Base-by-base conservation (phyloP, 345 rosid genomes). In the Salix caprea region DNA sequence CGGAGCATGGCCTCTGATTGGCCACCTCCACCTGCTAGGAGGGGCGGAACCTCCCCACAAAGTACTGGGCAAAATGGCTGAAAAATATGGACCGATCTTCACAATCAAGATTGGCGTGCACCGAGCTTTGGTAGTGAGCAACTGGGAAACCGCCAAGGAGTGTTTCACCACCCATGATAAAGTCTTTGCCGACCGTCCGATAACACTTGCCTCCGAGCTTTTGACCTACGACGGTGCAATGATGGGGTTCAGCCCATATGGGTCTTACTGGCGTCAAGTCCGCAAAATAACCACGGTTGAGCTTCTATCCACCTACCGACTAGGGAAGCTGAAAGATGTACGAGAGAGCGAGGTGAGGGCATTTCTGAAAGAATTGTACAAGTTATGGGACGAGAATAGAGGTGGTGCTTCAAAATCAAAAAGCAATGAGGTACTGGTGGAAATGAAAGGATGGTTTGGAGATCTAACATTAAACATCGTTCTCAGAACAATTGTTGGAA, bases 21-120 rank as follows among this genome's bases (percentile, higher is more conserved):
- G 91, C 30, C 89, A 86, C 65, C 86, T 88, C 58, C 86, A 50
- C 44, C 86, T 79, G 50, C 69, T 88, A 14, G 66, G 76, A 65
- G 88, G 87, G 1, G 40, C 82, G 0, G 30, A 74, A 65, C 87
- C 75, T 2, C 67, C 86, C 3, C 87, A 88, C 37, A 69, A 69
- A 23, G 40, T 78, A 1, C 39, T 88, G 5, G 76, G 65, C 9
- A n/a, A 70, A 18, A 50, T 82, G 84, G 86, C 82, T 0, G 83
- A 83, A 7, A 85, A 83, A 30, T 42, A 64, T 9, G 88, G 90
- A 0, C 84, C 85, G 0, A 76, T 86, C 36, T 86, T 84, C 80
- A 81, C 72, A n/a, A 71, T 88, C 74, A 67, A 42, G 69, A 13
- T 84, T 5, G 89, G 89, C 1, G 75, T 80, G 3, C 79, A 69